A percentile compares a stretch with the other conserved stretches of the same genome.
Evolutionary conservation across 2,329 filamentous ascomycete species (phyloP).

Genomic region (Neofusicoccum laricinum): DNA sequence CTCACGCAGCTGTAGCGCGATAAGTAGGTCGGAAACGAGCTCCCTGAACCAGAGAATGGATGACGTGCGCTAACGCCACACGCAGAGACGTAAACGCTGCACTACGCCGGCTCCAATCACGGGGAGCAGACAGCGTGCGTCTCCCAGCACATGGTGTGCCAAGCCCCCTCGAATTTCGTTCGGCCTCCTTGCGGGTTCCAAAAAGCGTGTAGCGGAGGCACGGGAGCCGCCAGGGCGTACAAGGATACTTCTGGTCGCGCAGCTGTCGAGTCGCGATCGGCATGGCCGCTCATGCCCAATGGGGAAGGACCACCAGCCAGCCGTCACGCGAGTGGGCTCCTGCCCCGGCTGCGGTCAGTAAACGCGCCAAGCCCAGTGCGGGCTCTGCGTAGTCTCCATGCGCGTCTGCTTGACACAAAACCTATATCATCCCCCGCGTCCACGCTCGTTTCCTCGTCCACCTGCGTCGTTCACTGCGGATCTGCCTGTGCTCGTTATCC

Average conservation of each 20-base stretch:
- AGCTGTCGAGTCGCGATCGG: neutral
- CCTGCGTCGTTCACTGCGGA: neutral
- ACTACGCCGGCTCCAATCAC: neutral
- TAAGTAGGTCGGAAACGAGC: neutral
- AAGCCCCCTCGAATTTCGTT: constrained; percentile 1
- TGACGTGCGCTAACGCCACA: neutral
- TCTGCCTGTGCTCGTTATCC: neutral
- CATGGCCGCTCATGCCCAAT: neutral
- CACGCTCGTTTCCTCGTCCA: neutral
- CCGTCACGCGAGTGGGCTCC: neutral
- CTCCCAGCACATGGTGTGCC: neutral
- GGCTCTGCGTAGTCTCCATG: neutral
- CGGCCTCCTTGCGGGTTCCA: constrained; percentile 2
- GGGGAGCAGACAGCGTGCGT: neutral
- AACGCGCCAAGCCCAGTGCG: neutral
- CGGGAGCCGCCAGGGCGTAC: constrained; percentile 3
- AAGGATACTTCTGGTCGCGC: neutral
- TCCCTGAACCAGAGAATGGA: neutral
- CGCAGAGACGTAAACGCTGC: neutral
- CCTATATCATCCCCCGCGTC: neutral
- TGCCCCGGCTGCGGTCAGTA: neutral
- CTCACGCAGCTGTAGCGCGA: neutral
- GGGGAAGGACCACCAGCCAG: constrained; percentile 3
- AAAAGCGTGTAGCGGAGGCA: neutral
- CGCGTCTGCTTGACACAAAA: neutral